phyloP scores from a whole-genome alignment of 2,329 filamentous ascomycete genomes.

The Sporothrix phasma region DNA sequence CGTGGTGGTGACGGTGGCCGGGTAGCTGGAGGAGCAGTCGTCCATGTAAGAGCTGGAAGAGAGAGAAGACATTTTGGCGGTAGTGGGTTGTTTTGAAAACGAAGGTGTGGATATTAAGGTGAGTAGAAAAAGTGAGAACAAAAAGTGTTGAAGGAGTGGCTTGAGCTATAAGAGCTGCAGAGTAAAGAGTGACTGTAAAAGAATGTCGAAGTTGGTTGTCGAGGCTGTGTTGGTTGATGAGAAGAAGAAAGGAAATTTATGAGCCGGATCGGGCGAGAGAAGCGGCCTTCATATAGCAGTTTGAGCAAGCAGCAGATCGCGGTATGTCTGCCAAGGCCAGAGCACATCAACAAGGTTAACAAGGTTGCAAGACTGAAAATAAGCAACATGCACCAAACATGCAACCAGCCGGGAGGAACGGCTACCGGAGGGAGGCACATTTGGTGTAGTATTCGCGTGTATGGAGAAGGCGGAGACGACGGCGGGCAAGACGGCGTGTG shows the following conservation, averaged over 20 bases:
- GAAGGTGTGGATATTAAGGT: background rate
- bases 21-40: background rate
- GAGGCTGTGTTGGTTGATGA: background rate
- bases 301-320: background rate
- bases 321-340: background rate
- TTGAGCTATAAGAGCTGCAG: constrained; percentile 1
- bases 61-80: constrained; percentile 7
- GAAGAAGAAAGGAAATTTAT: background rate
- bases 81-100: background rate
- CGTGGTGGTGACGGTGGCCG: constrained; percentile 4
- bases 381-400: background rate
- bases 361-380: background rate
- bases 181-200: background rate
- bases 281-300: constrained; percentile 6
- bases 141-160: background rate
- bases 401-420: background rate
- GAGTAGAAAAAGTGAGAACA: background rate
- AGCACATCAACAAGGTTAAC: background rate
- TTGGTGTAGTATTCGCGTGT: background rate
- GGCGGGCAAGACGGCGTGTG: background rate
- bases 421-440: background rate
- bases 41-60: constrained; percentile 5
- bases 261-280: constrained; percentile 19
- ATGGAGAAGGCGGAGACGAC: too few species aligned
- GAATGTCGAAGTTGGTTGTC: background rate